phyloP scores from a whole-genome alignment of 208 protist species.

The Vickermania ingenoplastis region DNA sequence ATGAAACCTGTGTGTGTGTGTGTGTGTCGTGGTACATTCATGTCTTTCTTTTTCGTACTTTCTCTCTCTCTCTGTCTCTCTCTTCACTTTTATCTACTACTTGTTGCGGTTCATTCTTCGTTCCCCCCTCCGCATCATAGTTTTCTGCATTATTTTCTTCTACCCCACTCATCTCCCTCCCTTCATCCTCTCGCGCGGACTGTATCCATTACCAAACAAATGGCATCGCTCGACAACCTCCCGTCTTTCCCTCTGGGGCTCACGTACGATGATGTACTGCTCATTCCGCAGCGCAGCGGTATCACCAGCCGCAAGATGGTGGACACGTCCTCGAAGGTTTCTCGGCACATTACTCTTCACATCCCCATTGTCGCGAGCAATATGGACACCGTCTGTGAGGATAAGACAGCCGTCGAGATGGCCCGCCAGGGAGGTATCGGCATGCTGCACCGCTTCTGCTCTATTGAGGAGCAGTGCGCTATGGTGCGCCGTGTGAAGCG shows the following conservation, averaged over 20 bases:
- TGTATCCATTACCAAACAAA: too few relatives aligned
- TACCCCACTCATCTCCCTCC: conserved; percentile 1
- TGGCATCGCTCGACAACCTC: conserved; percentile 22
- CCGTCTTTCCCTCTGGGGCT: conserved; percentile 38
- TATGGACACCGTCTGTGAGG: conserved; percentile 90
- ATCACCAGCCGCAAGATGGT: conserved; percentile 66
- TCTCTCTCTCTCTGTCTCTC: too few relatives aligned
- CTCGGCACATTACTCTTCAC: conserved; percentile 56
- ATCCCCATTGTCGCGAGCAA: conserved; percentile 87
- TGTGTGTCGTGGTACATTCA: too few relatives aligned
- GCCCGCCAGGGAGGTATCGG: conserved; percentile 85
- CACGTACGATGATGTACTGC: conserved; percentile 87
- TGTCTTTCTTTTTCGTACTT: too few relatives aligned
- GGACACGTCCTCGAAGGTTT: conserved; percentile 50
- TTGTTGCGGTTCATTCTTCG: too few relatives aligned
- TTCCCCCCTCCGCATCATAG: neutral
- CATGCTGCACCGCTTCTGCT: conserved; percentile 88
- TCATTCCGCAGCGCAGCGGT: conserved; percentile 71
- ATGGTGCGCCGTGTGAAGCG: conserved; percentile 87
- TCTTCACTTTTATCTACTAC: too few relatives aligned
- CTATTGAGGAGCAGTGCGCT: conserved; percentile 71
- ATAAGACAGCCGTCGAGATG: conserved; percentile 80
- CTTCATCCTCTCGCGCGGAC: too few relatives aligned
- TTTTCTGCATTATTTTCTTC: conserved; percentile 7
- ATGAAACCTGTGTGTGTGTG: too few relatives aligned